phyloP scores from a whole-genome alignment of 176 grass and related monocot genomes.

The Carex scoparia region DNA sequence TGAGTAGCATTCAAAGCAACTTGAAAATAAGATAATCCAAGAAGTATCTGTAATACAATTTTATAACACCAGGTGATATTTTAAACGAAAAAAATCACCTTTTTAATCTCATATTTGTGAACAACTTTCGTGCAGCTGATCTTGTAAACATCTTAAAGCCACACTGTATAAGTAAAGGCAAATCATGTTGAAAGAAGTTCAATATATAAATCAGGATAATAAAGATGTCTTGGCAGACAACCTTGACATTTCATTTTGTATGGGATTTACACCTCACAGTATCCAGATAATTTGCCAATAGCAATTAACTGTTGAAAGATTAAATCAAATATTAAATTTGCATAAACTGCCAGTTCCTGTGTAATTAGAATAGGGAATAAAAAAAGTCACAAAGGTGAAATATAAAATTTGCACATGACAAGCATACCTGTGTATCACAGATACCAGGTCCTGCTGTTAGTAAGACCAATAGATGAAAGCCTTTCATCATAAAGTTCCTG shows the following conservation, averaged over 20 bases:
- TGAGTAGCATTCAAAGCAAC: background rate
- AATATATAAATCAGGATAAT: slow-evolving; percentile 21
- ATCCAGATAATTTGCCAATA: background rate
- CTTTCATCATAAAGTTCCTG: slow-evolving; percentile 94
- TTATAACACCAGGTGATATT: background rate
- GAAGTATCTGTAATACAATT: background rate
- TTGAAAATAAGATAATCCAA: background rate
- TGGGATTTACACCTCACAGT: background rate
- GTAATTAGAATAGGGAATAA: background rate
- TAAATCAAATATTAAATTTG: background rate
- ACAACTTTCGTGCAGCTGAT: slow-evolving; percentile 69
- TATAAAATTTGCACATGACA: background rate
- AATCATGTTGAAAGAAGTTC: slow-evolving; percentile 18
- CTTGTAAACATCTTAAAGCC: slow-evolving; percentile 99
- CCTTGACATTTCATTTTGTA: background rate
- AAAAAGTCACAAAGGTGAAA: background rate
- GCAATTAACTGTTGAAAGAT: background rate
- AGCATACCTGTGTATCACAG: slow-evolving; percentile 78
- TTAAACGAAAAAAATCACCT: slow-evolving; percentile 38
- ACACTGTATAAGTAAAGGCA: slow-evolving; percentile 47
- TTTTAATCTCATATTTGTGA: slow-evolving; percentile 94
- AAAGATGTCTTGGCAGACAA: slow-evolving; percentile 1
- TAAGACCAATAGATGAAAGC: slow-evolving; percentile 88
- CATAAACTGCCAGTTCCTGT: background rate
- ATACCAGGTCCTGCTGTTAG: slow-evolving; percentile 82